A percentile compares a stretch with the other conserved stretches of the same genome.
Conservation (phyloP, 768 basidiomycete genomes). For the Mycena chlorophos region DNA sequence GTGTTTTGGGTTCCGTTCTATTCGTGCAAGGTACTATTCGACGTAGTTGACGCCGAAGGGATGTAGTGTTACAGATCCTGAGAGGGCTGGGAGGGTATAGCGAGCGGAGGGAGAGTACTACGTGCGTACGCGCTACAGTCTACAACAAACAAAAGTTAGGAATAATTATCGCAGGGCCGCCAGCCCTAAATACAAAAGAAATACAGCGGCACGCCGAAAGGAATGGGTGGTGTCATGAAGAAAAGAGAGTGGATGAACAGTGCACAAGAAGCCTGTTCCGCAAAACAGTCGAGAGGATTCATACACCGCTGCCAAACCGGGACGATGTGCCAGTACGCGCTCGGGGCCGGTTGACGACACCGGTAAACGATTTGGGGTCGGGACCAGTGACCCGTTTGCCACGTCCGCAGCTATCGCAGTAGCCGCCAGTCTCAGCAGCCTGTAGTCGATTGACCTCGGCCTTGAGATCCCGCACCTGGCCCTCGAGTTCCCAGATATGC, state of each 20-base stretch:
- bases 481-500: slow-evolving; percentile 74
- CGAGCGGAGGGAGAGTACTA: neutral
- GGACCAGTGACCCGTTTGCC: slow-evolving; percentile 31
- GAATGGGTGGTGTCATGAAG: neutral
- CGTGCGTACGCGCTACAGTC: too few relatives aligned
- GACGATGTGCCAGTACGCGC: slow-evolving; percentile 65
- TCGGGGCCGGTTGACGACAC: slow-evolving; percentile 64
- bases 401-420: slow-evolving; percentile 65
- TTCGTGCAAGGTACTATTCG: too few relatives aligned
- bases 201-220: slow-evolving; percentile 3
- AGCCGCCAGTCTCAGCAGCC: slow-evolving; percentile 35
- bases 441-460: slow-evolving; percentile 64
- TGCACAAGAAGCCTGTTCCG: slow-evolving; percentile 2
- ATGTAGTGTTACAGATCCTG: too few relatives aligned
- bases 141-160: slow-evolving; percentile 20
- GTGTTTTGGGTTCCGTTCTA: too few relatives aligned
- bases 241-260: slow-evolving; percentile 4
- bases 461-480: slow-evolving; percentile 70
- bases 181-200: slow-evolving; percentile 4
- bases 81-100: neutral
- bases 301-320: slow-evolving; percentile 59
- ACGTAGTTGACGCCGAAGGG: too few relatives aligned
- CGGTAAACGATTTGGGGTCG: slow-evolving; percentile 26
- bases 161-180: slow-evolving; percentile 15
- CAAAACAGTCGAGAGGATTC: too few relatives aligned